Base-by-base conservation (phyloP, 2,329 filamentous ascomycete species). In the Diplodia sapinea region DNA sequence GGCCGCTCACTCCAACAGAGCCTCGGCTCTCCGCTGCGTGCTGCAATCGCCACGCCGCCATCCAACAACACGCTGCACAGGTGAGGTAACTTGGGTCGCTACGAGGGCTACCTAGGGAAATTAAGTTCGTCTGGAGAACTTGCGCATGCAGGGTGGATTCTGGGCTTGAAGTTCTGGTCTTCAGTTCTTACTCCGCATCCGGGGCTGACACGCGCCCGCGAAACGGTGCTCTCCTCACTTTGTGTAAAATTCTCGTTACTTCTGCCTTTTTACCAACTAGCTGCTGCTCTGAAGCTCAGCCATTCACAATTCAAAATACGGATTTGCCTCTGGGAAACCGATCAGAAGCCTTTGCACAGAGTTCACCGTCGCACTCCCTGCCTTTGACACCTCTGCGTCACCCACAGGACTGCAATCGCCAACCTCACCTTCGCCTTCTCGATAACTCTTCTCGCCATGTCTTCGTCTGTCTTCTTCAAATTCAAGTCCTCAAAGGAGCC, bases 401-500 rank as follows among this genome's bases (percentile, higher is more conserved):
- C 36, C n/a, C 17, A 54, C 50, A 54, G 50, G 26, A 56, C 20
- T 52, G 23, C 56, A 51, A 50, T 29, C 51, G 20, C 40, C 51
- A 33, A 23, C 50, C 50, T 38, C 29, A 51, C 23, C 13, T 11
- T 49, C 49, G 23, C 38, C n/a, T 23, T 31, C 20, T 29, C 65
- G 65, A 51, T 40, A 51, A 51, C 31, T 47, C 36, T 36, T 55
- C 7, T 29, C 66, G 70, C 29, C 69, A 97, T 97, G 94, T 88
- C 93, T 78, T 97, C 95, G 68, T 98, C 94, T 72, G 95, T 99
- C 77, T 98, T 97, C 83, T 99, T 97, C 91, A 97, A 97, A 83
- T 99, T 99, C 89, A 98, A 97, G 83, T 98, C 94, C 74, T 93
- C 96, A 79, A 97, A 93, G 83, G 95, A 98, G 78, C 92, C 93